phyloP scores from a whole-genome alignment of 192 early-diverging fungal species.

The Bifiguratus adelaidae region DNA sequence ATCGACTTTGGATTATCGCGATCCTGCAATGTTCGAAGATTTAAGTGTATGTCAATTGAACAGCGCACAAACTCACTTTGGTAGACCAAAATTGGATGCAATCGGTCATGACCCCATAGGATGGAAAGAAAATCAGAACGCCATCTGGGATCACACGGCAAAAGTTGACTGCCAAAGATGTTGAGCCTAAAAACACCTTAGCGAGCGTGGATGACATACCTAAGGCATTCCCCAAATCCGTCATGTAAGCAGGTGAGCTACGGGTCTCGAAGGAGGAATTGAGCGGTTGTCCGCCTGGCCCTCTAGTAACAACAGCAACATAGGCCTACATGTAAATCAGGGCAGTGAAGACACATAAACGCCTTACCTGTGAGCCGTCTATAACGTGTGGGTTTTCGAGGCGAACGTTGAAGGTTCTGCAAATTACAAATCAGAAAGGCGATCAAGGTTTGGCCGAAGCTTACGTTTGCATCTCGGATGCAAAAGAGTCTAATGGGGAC shows the following conservation, averaged over 20 bases:
- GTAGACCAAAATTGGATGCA: slow-evolving; percentile 25
- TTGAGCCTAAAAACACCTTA: not conserved
- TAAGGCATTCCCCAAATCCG: slow-evolving; percentile 35
- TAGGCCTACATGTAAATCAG: slow-evolving; percentile 10
- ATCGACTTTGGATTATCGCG: slow-evolving; percentile 7
- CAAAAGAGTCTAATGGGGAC: slow-evolving; percentile 44
- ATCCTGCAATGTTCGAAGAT: not conserved
- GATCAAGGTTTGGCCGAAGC: not conserved
- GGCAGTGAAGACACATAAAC: not conserved
- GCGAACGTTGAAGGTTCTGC: slow-evolving; percentile 18
- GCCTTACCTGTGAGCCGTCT: slow-evolving; percentile 26
- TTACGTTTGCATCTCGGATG: slow-evolving; percentile 41
- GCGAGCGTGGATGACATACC: not conserved
- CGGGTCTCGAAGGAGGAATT: slow-evolving; percentile 30
- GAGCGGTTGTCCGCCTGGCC: slow-evolving; percentile 21
- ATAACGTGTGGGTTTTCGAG: slow-evolving; percentile 52
- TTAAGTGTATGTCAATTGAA: too few species aligned
- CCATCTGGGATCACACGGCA: slow-evolving; percentile 32
- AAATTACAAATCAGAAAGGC: not conserved
- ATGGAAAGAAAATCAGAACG: slow-evolving; percentile 41
- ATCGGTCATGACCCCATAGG: slow-evolving; percentile 26
- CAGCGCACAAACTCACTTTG: not conserved
- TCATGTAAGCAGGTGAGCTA: slow-evolving; percentile 17
- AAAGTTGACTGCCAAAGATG: slow-evolving; percentile 22
- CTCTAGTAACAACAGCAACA: slow-evolving; percentile 25